These are phyloP conservation scores for Hirsutella minnesotensis DNA, from an alignment of 2,329 filamentous ascomycete genomes.

Conservation along the genomic window DNA sequence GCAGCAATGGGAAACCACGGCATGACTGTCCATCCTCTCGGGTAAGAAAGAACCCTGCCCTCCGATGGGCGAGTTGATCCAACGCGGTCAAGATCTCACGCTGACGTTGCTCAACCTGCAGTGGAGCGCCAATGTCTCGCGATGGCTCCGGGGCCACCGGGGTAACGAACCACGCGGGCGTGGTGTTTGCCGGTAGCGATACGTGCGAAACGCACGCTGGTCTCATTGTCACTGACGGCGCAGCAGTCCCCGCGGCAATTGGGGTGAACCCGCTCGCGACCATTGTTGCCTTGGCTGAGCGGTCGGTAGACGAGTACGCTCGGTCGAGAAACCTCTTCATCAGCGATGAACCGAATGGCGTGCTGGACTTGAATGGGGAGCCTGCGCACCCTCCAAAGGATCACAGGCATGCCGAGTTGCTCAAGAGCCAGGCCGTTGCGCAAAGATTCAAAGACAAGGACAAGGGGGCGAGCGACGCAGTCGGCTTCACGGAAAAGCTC, in stretches of 20 bases:
- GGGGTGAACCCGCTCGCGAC: conserved; percentile 59
- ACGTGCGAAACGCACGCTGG: conserved; percentile 38
- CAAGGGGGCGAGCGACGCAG: conserved; percentile 12
- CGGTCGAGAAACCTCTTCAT: conserved; percentile 28
- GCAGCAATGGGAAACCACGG: conserved; percentile 42
- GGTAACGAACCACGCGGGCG: conserved; percentile 48
- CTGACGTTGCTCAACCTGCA: conserved; percentile 9
- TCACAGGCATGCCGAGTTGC: neutral
- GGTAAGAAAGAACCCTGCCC: conserved; percentile 17
- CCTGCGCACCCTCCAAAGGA: conserved; percentile 25
- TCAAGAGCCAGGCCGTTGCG: too few relatives aligned
- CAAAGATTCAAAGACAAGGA: too few relatives aligned
- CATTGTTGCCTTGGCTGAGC: conserved; percentile 56
- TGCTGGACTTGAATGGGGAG: conserved; percentile 42
- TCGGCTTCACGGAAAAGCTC: conserved; percentile 55
- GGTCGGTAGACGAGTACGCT: conserved; percentile 42
- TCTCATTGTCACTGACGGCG: conserved; percentile 49
- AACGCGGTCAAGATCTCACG: too few relatives aligned
- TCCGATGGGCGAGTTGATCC: too few relatives aligned
- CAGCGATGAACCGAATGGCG: conserved; percentile 30
- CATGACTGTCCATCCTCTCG: conserved; percentile 54
- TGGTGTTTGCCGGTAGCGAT: conserved; percentile 43
- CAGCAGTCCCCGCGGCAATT: conserved; percentile 49
- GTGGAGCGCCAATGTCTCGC: conserved; percentile 49
- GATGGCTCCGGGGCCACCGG: conserved; percentile 46